phyloP scores from a whole-genome alignment of 2,329 filamentous ascomycete species.

The Sporothrix euskadiensis region DNA sequence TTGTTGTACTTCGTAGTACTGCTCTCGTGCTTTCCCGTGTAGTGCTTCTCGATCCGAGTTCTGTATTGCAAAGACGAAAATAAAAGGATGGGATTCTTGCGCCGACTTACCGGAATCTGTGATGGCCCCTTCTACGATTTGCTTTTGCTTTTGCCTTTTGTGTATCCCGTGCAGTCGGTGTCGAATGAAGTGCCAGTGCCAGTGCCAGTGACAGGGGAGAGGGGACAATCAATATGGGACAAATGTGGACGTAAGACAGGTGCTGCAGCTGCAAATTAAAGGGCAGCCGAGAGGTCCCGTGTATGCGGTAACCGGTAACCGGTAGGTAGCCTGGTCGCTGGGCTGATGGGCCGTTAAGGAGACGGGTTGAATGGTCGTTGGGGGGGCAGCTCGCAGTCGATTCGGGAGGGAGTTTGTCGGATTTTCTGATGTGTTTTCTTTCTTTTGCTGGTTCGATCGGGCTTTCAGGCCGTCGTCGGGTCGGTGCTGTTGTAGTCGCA shows the following conservation, averaged over 20 bases:
- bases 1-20: neutral
- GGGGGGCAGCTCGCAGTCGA: neutral
- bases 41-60: neutral
- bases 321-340: too few relatives aligned
- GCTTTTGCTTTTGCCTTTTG: neutral
- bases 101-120: neutral
- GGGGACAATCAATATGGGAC: neutral
- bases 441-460: neutral
- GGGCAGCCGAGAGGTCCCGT: neutral
- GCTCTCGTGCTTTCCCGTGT: neutral
- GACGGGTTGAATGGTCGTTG: slow-evolving; percentile 8
- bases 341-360: neutral
- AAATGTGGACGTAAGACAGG: slow-evolving; percentile 9
- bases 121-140: neutral
- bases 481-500: neutral
- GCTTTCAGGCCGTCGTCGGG: neutral
- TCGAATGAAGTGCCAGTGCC: neutral
- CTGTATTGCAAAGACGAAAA: neutral
- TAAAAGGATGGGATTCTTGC: neutral
- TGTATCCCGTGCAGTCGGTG: neutral
- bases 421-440: neutral
- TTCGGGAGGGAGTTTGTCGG: neutral
- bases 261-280: neutral
- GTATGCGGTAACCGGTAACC: neutral
- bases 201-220: neutral